Evolutionary conservation across 1,284 basidiomycete species (phyloP), one percentile per base, ranked within the genome.

Genomic region (Ceratobasidium sp.): DNA sequence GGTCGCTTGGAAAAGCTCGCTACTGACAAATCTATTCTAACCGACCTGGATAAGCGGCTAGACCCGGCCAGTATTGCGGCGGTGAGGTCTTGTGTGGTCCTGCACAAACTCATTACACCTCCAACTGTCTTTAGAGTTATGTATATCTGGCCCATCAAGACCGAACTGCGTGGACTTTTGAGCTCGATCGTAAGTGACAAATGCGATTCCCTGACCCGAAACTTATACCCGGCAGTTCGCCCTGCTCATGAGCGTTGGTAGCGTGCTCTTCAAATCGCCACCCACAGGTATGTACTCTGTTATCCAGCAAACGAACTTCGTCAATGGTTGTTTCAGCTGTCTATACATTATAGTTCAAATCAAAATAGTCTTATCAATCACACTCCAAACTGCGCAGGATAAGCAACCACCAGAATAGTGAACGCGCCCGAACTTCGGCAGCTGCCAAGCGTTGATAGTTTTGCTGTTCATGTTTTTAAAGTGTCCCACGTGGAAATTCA

Each of bases 111-210:
- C 12, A n/a, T n/a, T n/a, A 30, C 39, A 14, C 34, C 30, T n/a
- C 23, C 9, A 43, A 18, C 5, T 14, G 21, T 48, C 55, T 36
- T 2, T 69, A 84, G 83, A 79, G 85, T 0, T 89, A 89, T 74
- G 78, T 87, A 10, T 84, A 83, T 77, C 83, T 89, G n/a, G 82
- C 83, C 4, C 82, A 86, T 30, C 89, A 91, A 79, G 85, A 87
- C 61, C 81, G 85, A 18, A 88, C 86, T 36, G 83, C 87, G 3
- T 89, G 85, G 86, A 87, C 87, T n/a, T 89, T 88, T 86, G 89
- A 91, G 77, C 82, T 91, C 57, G 89, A 91, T 76, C 79, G 88
- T 88, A 77, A 82, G 86, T 79, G 23, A 53, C 52, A 53, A 21
- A 16, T 53, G 4, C 30, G 30, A n/a, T 9, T 55, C 0, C 76